Base-by-base conservation (phyloP, 495 filamentous ascomycete species). In the Zalerion maritima region DNA sequence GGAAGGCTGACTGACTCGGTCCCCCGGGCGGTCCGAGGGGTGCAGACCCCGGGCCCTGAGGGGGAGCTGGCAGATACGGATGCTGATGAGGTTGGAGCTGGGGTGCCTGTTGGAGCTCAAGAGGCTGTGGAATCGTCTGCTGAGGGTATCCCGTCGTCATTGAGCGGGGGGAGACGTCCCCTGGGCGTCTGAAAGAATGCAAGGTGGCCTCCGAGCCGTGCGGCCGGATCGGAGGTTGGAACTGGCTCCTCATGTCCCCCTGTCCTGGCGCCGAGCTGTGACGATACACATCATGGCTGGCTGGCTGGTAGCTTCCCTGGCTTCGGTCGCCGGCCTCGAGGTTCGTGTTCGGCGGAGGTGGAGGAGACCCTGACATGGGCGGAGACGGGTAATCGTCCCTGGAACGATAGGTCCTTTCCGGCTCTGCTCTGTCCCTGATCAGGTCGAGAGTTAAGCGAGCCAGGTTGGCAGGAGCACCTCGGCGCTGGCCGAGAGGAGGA, bases 301-400 rank as follows among this genome's bases (percentile, higher is more conserved):
- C 44, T 29, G 51, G 43, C 47, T 47, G 56, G 46, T 60, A 69
- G 36, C 47, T 46, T 41, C 57, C 60, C 50, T 64, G 63, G 51
- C 51, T 55, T 57, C 58, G 61, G 57, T 69, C 62, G 62, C 57
- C 65, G 50, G 51, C 60, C 58, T 64, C 67, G 57, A 54, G 64
- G 52, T 57, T 71, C 53, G 62, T 56, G 58, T 77, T 74, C 50
- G 62, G 64, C 57, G 75, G 72, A 42, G 66, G 62, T 55, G 67
- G 69, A 52, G 75, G 73, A 60, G 75, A 77, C 53, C 75, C 73
- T 69, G 80, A 83, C 80, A 86, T 86, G 69, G 76, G 75, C 69
- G 75, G 76, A 65, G 75, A 77, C 59, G 71, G 69, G 54, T 78
- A 70, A n/a, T n/a, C n/a, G 54, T 73, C 73, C 70, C 67, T 62